phyloP scores from a whole-genome alignment of 164 flowering plant species.

The Nymphaea colorata region DNA sequence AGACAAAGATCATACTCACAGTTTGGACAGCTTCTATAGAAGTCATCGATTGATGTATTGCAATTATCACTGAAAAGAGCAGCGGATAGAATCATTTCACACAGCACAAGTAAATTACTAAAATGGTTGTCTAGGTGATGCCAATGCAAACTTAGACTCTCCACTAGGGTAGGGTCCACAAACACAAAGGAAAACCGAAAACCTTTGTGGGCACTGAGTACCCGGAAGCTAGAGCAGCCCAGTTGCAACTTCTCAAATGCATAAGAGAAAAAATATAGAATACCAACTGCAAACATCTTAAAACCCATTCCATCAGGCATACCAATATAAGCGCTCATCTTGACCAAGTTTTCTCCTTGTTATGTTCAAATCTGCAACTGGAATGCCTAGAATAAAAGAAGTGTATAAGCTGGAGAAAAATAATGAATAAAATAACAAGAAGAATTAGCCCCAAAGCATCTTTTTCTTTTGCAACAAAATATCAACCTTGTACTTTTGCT shows the following conservation, averaged over 20 bases:
- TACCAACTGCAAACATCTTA: background rate
- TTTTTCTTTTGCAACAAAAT: background rate
- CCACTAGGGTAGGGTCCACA: too few species aligned
- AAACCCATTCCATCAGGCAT: slow-evolving; percentile 9
- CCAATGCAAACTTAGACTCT: too few species aligned
- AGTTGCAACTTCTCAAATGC: too few species aligned
- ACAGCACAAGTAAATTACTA: too few species aligned
- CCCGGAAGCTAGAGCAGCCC: too few species aligned
- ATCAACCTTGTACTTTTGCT: background rate
- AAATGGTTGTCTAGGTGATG: too few species aligned
- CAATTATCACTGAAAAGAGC: slow-evolving; percentile 49
- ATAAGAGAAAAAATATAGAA: too few species aligned
- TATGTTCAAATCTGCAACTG: slow-evolving; percentile 28
- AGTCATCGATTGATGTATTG: slow-evolving; percentile 61
- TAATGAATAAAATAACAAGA: background rate
- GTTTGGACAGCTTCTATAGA: slow-evolving; percentile 64
- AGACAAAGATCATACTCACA: slow-evolving; percentile 80
- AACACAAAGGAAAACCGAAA: too few species aligned
- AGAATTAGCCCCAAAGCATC: too few species aligned
- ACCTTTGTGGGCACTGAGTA: too few species aligned
- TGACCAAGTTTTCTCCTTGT: slow-evolving; percentile 28
- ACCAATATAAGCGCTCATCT: slow-evolving; percentile 69
- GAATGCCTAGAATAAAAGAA: slow-evolving; percentile 21
- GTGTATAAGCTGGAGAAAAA: background rate
- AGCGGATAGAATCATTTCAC: background rate